phyloP scores from a whole-genome alignment of 2,329 filamentous ascomycete genomes.

The Nigrospora sphaerica region DNA sequence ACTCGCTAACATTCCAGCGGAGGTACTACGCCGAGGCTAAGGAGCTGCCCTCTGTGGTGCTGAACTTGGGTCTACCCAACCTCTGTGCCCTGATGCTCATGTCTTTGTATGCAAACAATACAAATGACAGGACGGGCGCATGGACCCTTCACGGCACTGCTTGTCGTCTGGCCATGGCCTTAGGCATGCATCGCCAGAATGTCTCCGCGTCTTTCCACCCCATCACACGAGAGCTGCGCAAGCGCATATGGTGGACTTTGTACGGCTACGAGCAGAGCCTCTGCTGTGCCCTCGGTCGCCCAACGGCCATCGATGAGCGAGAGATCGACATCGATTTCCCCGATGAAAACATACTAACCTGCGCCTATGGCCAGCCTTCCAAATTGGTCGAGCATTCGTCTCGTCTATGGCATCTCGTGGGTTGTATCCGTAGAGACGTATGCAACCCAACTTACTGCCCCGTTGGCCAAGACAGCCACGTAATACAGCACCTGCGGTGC shows the following conservation, averaged over 20 bases:
- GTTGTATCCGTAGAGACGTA: conserved; percentile 17
- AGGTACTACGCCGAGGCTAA: conserved; percentile 24
- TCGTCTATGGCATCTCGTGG: conserved; percentile 14
- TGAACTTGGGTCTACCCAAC: conserved; percentile 29
- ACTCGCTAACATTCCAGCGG: conserved; percentile 23
- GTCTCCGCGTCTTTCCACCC: conserved; percentile 26
- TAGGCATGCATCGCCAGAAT: conserved; percentile 35
- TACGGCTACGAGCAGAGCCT: conserved; percentile 23
- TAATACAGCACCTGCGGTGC: conserved; percentile 11
- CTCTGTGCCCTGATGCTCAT: conserved; percentile 33
- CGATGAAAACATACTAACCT: conserved; percentile 11
- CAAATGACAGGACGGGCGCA: conserved; percentile 31
- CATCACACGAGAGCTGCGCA: conserved; percentile 16
- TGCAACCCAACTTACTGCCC: conserved; percentile 12
- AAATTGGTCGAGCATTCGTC: conserved; percentile 13
- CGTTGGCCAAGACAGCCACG: conserved; percentile 8
- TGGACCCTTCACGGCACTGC: conserved; percentile 32
- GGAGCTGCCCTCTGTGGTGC: conserved; percentile 26
- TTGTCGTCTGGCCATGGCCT: conserved; percentile 33
- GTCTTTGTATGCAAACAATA: conserved; percentile 31
- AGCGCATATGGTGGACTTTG: conserved; percentile 23
- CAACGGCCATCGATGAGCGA: too few relatives aligned
- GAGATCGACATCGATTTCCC: conserved; percentile 19
- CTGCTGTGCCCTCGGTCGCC: conserved; percentile 23
- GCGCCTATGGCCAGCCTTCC: conserved; percentile 5